A percentile compares a stretch with the other conserved stretches of the same genome.
Evolutionary conservation across 345 rosid genomes (phyloP).

Genomic region (Orychophragmus violaceus): DNA sequence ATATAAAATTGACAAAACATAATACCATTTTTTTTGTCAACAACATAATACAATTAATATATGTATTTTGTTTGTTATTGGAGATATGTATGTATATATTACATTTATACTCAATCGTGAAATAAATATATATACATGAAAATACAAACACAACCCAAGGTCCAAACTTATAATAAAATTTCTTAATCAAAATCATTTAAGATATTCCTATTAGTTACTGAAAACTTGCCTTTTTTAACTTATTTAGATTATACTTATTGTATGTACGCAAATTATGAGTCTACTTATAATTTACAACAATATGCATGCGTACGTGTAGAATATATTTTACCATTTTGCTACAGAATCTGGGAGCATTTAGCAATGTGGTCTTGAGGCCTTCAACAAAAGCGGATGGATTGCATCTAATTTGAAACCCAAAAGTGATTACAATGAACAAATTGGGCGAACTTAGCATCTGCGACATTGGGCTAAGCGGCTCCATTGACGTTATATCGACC

Average conservation of each 20-base stretch:
- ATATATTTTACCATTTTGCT: constrained; percentile 1
- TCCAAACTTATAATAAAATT: no score
- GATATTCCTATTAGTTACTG: no score
- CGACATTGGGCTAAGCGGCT: constrained; percentile 6
- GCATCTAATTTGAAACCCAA: neutral
- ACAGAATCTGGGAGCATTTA: neutral
- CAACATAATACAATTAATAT: no score
- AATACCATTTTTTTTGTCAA: no score
- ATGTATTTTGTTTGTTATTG: neutral
- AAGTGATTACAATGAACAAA: neutral
- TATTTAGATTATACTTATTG: neutral
- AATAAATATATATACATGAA: neutral
- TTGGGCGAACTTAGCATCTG: constrained; percentile 8
- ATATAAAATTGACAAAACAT: no score
- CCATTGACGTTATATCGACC: neutral
- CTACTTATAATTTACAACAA: neutral
- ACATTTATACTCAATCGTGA: neutral
- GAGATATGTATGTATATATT: no score
- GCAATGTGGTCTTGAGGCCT: neutral
- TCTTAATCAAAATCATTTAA: no score
- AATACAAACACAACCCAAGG: neutral
- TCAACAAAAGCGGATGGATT: neutral
- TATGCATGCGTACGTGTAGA: neutral
- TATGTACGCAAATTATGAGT: neutral
- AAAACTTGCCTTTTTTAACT: no score